Evolutionary conservation across 116 monocot genomes (phyloP), one percentile per base, ranked within the genome.

Genomic region (Thalassia testudinum): DNA sequence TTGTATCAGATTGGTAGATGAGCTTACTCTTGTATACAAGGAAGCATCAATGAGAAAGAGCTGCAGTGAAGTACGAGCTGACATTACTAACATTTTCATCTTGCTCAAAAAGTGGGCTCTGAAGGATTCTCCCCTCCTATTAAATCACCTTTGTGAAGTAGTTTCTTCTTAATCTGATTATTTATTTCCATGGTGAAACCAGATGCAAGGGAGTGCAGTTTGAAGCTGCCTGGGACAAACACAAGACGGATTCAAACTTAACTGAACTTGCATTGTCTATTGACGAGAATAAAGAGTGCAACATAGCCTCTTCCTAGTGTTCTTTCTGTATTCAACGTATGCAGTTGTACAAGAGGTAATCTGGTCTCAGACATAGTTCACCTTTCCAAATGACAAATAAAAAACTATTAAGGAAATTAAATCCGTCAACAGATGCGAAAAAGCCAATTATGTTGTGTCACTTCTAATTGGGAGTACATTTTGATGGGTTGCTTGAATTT

Each of bases 131-230:
- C 22, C 64, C 25, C 26, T 51, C 43, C 26, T 0, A 12, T 47
- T 14, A 26, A 18, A 38, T 13, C 5, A 52, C 37, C 25, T 62
- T 25, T 27, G 0, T 50, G 5, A 24, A 42, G n/a, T 21, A 54
- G 21, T 65, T 15, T 7, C 4, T 45, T 2, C 15, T 20, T 15
- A 7, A 45, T 7, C 15, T 45, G 45, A 15, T 8, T 45, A n/a
- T 20, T 45, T n/a, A n/a, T 45, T 5, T 16, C 45, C 19, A 4
- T 16, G 4, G 4, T 45, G 4, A 20, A 37, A 47, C 48, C 55
- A 97, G 95, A 61, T 85, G 85, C 64, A 81, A 88, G 58, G 85
- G 67, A 11, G 15, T 24, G 50, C 72, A 79, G 55, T 84, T 97
- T 66, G 85, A 88, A 67, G 57, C 49, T 47, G 72, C 74, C 44